Percentiles rank a stretch among this genome's conserved stretches.
phyloP scores from a whole-genome alignment of 305 asterid species.

The Fraxinus baroniana region DNA sequence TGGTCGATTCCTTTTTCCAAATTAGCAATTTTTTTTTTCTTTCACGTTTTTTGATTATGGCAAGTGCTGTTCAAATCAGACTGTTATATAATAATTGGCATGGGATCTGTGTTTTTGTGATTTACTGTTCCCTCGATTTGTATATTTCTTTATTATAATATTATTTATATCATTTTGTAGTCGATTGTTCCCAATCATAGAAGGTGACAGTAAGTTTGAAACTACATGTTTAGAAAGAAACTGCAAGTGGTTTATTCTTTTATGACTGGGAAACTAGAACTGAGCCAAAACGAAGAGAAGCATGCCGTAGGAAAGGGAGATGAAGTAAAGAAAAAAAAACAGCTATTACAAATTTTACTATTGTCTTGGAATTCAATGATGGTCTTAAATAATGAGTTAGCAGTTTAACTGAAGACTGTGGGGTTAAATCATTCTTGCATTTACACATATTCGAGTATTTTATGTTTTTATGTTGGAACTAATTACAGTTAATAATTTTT shows the following conservation, averaged over 20 bases:
- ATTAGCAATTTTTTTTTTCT: not conserved
- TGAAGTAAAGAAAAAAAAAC: not conserved
- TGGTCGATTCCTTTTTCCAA: not conserved
- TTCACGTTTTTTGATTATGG: not conserved
- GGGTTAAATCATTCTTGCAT: conserved; percentile 10
- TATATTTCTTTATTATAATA: not conserved
- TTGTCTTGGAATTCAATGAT: not conserved
- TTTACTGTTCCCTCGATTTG: not conserved
- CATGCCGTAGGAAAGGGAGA: not conserved
- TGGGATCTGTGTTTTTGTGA: not conserved
- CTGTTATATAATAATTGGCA: not conserved
- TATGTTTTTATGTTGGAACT: conserved; percentile 24
- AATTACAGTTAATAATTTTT: conserved; percentile 25
- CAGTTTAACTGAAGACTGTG: not conserved
- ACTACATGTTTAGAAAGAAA: not conserved
- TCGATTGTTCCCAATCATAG: not conserved
- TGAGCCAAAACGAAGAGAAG: not conserved
- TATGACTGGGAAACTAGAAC: not conserved
- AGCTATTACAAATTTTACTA: not conserved
- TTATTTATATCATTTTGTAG: not conserved
- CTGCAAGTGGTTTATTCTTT: not conserved
- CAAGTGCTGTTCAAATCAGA: not conserved
- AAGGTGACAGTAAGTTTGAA: not conserved
- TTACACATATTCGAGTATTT: conserved; percentile 1
- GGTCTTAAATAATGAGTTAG: conserved; percentile 10